A percentile compares a stretch with the other conserved stretches of the same genome.
Evolutionary conservation across 192 early-diverging fungal genomes (phyloP).

Genomic region (Backusella tuberculispora): DNA sequence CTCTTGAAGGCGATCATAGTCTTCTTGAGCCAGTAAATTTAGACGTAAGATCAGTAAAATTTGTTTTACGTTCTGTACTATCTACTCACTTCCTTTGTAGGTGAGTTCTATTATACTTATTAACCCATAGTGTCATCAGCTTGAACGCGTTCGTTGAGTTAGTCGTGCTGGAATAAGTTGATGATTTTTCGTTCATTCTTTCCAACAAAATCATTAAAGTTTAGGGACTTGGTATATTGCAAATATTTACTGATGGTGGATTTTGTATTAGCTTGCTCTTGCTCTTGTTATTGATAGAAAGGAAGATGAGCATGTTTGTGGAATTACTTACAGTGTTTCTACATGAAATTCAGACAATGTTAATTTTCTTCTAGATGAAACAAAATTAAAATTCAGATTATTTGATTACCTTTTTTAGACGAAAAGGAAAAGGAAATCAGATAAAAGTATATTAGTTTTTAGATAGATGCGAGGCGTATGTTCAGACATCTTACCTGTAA

Average conservation of each 20-base stretch:
- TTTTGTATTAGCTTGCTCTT: background rate
- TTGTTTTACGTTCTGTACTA: constrained; percentile 7
- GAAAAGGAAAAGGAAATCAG: too few relatives aligned
- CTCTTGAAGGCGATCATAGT: background rate
- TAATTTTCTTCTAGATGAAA: too few relatives aligned
- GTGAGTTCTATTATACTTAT: constrained; percentile 9
- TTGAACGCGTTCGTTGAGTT: constrained; percentile 16
- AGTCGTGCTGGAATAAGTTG: constrained; percentile 11
- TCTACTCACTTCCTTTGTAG: constrained; percentile 11
- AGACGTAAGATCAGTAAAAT: constrained; percentile 23
- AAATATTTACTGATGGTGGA: background rate
- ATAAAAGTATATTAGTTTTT: too few relatives aligned
- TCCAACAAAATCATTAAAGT: constrained; percentile 20
- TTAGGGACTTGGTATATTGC: constrained; percentile 9
- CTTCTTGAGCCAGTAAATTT: constrained; percentile 15
- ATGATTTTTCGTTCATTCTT: constrained; percentile 18
- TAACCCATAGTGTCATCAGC: constrained; percentile 10
- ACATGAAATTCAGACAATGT: too few relatives aligned
- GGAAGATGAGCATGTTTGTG: too few relatives aligned
- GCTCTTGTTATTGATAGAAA: background rate
- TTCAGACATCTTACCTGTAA: too few relatives aligned
- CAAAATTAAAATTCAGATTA: too few relatives aligned
- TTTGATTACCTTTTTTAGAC: too few relatives aligned
- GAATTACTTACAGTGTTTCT: too few relatives aligned
- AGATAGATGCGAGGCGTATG: too few relatives aligned